Base-by-base conservation (phyloP, 225 moss, liverwort and hornwort genomes). In the Anthoceros angustus region DNA sequence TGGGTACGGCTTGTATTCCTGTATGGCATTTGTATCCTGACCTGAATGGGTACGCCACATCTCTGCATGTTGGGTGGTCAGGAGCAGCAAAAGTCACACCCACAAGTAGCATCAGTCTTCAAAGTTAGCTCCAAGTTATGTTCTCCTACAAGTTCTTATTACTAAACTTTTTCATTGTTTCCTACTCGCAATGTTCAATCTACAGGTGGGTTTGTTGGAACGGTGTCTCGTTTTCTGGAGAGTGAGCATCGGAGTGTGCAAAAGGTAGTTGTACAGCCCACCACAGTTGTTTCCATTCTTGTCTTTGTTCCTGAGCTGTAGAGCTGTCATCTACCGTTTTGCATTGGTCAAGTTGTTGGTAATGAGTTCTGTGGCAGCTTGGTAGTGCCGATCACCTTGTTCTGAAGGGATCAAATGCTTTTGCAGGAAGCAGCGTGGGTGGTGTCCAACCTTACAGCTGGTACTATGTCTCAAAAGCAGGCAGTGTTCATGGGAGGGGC, bases 391-490 rank as follows among this genome's bases (percentile, higher is more conserved):
- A 18, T 2, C 18, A 48, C 46, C 5, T 18, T 5, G 18, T 18
- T 48, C 46, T 48, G 1, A 48, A 48, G 18, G 18, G 46, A 48
- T 48, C 46, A 18, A 12, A 48, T 48, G 2, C 14, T 24, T 48
- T 21, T 71, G 61, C 79, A 95, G 95, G 95, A 95, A 80, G 88
- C 95, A 55, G 90, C 95, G 55, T 90, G 88, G 95, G 84, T 82
- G 69, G 85, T 95, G 39, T 95, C 90, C 6, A 91, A 85, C 76
- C 70, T 95, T 73, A 86, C 91, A 21, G 91, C 95, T 49, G 95
- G 95, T 63, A 83, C 88, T 67, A 40, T 81, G 7, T 42, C 75
- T 66, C 95, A 95, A 25, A 95, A 91, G 69, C 80, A 77, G 66
- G 77, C 82, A 50, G 86, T 95, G 25, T 95, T 91, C 67, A 83